These are phyloP conservation scores for Phascolomyces articulosus DNA, from an alignment of 371 early-diverging fungal genomes.

Conservation along the genomic window DNA sequence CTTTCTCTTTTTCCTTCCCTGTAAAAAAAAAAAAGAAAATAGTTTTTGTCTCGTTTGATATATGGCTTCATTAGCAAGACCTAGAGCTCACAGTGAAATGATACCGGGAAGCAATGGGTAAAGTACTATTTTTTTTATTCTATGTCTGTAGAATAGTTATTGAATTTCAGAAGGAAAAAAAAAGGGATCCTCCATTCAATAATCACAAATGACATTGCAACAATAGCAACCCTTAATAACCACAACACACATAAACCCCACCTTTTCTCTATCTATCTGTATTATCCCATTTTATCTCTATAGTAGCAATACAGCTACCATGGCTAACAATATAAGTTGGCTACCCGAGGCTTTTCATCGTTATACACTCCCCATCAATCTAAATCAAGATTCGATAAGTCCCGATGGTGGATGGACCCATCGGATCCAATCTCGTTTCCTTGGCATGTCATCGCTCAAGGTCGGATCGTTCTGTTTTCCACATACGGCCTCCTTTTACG, in stretches of 20 bases:
- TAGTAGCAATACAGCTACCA: not conserved
- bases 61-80: slow-evolving; percentile 21
- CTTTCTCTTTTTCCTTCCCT: too few relatives aligned
- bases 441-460: slow-evolving; percentile 34
- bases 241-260: too few relatives aligned
- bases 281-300: not conserved
- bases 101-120: slow-evolving; percentile 20
- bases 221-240: too few relatives aligned
- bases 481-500: slow-evolving; percentile 30
- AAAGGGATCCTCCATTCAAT: not conserved
- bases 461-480: slow-evolving; percentile 21
- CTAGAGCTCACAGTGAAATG: slow-evolving; percentile 21
- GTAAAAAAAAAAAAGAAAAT: too few relatives aligned
- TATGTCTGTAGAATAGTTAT: not conserved
- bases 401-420: slow-evolving; percentile 21
- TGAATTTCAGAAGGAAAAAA: not conserved
- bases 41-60: not conserved
- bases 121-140: not conserved
- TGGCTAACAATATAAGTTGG: slow-evolving; percentile 9
- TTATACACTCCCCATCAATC: slow-evolving; percentile 18
- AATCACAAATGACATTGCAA: too few relatives aligned
- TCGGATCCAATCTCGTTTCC: slow-evolving; percentile 34
- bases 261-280: too few relatives aligned
- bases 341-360: slow-evolving; percentile 29
- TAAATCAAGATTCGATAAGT: slow-evolving; percentile 17